Evolutionary conservation across 177 flowering plant genomes (phyloP).

Genomic region (Tripterygium wilfordii): DNA sequence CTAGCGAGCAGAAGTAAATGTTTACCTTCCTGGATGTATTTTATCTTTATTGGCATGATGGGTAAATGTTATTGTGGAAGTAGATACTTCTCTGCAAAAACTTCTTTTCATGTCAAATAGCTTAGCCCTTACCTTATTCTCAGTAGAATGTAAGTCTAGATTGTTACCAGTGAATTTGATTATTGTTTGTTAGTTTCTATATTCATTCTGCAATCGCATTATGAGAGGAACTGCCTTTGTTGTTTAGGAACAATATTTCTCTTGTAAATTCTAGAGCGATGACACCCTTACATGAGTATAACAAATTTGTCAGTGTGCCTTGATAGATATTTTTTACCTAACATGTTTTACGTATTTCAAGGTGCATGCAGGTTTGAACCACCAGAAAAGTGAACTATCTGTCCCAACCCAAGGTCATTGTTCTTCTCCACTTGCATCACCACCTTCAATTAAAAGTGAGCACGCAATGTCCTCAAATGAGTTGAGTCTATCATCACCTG

Average conservation of each 20-base stretch:
- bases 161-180: too few species aligned
- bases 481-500: constrained; percentile 27
- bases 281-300: too few species aligned
- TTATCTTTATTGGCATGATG: too few species aligned
- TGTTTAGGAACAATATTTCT: not conserved
- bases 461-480: constrained; percentile 32
- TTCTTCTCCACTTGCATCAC: constrained; percentile 20
- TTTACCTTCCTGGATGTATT: too few species aligned
- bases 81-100: too few species aligned
- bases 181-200: too few species aligned
- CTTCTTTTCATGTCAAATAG: too few species aligned
- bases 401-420: constrained; percentile 28
- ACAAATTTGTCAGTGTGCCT: not conserved
- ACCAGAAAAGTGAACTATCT: constrained; percentile 22
- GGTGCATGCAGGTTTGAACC: constrained; percentile 42
- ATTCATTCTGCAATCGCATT: too few species aligned
- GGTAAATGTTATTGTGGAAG: too few species aligned
- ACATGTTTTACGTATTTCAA: constrained; percentile 23
- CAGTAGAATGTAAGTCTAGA: not conserved
- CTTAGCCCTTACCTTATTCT: too few species aligned
- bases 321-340: constrained; percentile 12
- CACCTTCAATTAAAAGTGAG: constrained; percentile 27
- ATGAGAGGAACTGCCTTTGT: too few species aligned
- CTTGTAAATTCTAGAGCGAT: not conserved
- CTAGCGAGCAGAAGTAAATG: too few species aligned